Evolutionary conservation across 768 basidiomycete genomes (phyloP).

Genomic region (Coprinopsis sp.): DNA sequence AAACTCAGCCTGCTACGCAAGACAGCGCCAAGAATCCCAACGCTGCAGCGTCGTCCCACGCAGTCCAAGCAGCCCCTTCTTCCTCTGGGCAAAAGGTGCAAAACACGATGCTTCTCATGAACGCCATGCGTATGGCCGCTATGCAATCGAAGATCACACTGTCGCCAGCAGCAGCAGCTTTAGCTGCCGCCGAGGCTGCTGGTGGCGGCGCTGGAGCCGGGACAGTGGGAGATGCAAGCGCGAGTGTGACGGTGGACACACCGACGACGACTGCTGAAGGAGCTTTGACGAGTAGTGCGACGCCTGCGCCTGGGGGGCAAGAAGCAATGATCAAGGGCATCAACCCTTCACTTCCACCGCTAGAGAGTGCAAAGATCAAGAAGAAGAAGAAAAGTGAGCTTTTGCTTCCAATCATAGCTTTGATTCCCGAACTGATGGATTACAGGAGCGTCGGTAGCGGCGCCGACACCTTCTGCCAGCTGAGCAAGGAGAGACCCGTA

Average conservation of each 20-base stretch:
- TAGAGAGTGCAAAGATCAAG: background rate
- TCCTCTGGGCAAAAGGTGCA: too few species aligned
- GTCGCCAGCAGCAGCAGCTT: conserved; percentile 31
- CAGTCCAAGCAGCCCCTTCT: too few species aligned
- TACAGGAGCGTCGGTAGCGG: background rate
- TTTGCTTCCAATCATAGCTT: background rate
- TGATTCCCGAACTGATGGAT: background rate
- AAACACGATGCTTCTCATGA: conserved; percentile 63
- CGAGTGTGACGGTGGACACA: conserved; percentile 26
- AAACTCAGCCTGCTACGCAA: too few species aligned
- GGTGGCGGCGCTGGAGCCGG: too few species aligned
- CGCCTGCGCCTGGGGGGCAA: conserved; percentile 36
- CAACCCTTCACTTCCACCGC: background rate
- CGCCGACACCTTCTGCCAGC: background rate
- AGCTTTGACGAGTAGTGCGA: conserved; percentile 34
- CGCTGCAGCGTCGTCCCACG: too few species aligned
- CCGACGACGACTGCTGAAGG: conserved; percentile 24
- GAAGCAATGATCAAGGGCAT: conserved; percentile 26
- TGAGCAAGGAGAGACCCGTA: background rate
- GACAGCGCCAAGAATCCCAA: too few species aligned
- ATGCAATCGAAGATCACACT: conserved; percentile 57
- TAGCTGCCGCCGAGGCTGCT: conserved; percentile 14
- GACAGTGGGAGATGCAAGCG: too few species aligned
- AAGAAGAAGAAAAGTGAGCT: conserved; percentile 4
- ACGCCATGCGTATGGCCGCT: conserved; percentile 79